Conservation (phyloP, 768 basidiomycete genomes). For the Mrakia gelida region DNA sequence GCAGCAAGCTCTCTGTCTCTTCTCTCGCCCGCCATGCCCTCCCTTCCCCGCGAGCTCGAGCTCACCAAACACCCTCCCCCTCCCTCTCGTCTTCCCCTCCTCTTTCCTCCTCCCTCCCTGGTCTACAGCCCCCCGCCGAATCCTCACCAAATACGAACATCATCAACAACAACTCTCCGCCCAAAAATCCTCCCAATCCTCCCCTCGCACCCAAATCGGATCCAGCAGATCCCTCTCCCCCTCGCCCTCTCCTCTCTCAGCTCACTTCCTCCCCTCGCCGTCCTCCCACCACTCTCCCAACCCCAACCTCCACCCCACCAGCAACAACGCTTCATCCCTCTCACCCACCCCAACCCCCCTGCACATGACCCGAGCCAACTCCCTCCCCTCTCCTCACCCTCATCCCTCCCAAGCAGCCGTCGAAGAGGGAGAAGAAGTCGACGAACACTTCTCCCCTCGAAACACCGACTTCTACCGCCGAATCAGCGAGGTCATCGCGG, state of each 20-base stretch:
- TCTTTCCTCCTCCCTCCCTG: background rate
- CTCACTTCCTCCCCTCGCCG: background rate
- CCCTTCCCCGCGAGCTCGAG: background rate
- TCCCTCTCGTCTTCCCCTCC: no score
- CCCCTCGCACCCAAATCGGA: background rate
- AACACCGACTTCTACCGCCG: background rate
- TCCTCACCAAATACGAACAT: constrained; percentile 11
- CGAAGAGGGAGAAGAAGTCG: background rate
- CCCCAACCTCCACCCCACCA: background rate
- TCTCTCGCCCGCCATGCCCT: no score
- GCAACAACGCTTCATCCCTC: background rate
- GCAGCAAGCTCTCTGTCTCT: no score
- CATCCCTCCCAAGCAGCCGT: background rate
- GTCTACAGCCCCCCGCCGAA: background rate
- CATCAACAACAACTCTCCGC: background rate
- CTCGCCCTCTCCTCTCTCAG: background rate
- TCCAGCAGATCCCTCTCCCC: background rate
- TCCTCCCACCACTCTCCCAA: background rate
- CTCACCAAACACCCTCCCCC: background rate
- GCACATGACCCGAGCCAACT: background rate
- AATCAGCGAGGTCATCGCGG: background rate
- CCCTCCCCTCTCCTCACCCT: background rate
- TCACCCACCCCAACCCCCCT: background rate
- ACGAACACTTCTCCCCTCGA: background rate
- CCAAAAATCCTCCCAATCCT: background rate